Conservation (phyloP, 768 basidiomycete species). For the Suillus placidus region DNA sequence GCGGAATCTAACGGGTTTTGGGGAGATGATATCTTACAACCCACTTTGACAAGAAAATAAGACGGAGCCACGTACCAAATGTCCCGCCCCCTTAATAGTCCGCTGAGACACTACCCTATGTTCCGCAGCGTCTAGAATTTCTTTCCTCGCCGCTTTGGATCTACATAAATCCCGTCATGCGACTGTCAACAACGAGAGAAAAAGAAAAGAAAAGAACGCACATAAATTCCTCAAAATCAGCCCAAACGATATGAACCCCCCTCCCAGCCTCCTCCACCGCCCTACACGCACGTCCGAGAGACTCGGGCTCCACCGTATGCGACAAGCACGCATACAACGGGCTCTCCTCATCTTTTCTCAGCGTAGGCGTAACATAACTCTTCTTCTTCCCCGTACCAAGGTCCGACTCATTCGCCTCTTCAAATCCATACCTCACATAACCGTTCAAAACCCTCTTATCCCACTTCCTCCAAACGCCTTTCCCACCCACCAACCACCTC, state of each 20-base stretch:
- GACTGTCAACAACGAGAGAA: neutral
- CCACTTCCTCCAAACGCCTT: constrained; percentile 6
- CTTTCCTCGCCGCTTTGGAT: constrained; percentile 27
- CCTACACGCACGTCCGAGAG: constrained; percentile 24
- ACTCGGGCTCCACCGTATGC: constrained; percentile 29
- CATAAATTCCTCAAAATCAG: constrained; percentile 34
- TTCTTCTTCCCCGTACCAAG: neutral
- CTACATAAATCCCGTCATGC: constrained; percentile 10
- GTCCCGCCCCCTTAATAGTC: constrained; percentile 31
- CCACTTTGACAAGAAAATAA: neutral
- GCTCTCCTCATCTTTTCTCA: constrained; percentile 36
- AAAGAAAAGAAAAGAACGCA: constrained; percentile 7
- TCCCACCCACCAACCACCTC: constrained; percentile 20
- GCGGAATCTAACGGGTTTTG: constrained; percentile 24
- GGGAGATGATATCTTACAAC: neutral
- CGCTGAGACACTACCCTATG: constrained; percentile 24
- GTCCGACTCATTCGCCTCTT: neutral
- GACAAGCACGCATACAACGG: constrained; percentile 25
- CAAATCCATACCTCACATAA: neutral
- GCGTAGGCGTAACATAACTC: constrained; percentile 21
- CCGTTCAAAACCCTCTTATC: neutral
- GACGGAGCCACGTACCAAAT: constrained; percentile 24
- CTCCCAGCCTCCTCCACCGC: constrained; percentile 16
- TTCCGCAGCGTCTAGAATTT: constrained; percentile 32
- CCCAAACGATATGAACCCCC: constrained; percentile 34